Evolutionary conservation across 192 early-diverging fungal species (phyloP).

Genomic region (Rhizoclosmatium globosum): DNA sequence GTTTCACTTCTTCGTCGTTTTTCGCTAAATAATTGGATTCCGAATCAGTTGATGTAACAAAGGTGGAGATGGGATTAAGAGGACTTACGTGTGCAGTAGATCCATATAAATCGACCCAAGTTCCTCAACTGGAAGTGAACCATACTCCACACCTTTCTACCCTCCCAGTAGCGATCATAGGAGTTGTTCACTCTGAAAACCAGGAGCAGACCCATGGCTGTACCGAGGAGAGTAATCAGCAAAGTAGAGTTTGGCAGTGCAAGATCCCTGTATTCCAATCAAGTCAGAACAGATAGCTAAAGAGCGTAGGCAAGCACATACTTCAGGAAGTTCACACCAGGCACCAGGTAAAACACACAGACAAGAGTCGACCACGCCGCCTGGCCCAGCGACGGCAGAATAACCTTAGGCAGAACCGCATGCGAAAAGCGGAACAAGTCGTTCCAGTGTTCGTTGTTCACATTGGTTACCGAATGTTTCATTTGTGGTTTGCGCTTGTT

Average conservation of each 20-base stretch:
- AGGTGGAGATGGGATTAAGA: neutral
- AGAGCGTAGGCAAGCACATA: neutral
- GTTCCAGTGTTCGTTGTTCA: conserved; percentile 25
- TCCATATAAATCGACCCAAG: conserved; percentile 82
- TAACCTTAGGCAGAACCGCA: conserved; percentile 26
- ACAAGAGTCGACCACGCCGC: conserved; percentile 24
- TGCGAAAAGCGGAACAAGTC: conserved; percentile 15
- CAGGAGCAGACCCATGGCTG: conserved; percentile 36
- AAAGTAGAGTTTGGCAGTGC: conserved; percentile 43
- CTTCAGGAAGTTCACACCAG: conserved; percentile 30
- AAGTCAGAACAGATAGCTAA: neutral
- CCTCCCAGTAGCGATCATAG: conserved; percentile 3
- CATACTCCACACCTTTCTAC: conserved; percentile 79
- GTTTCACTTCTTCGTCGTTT: conserved; percentile 7
- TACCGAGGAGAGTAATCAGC: conserved; percentile 47
- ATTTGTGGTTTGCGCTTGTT: neutral
- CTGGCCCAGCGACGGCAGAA: neutral
- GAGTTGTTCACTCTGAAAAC: conserved; percentile 27
- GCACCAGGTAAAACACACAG: conserved; percentile 36
- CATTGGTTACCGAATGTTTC: neutral
- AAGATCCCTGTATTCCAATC: neutral
- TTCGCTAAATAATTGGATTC: neutral
- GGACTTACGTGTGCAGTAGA: conserved; percentile 34
- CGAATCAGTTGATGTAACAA: neutral
- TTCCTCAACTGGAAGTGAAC: conserved; percentile 76